Evolutionary conservation across 768 basidiomycete species (phyloP).

Genomic region (Flagelloscypha sp.): DNA sequence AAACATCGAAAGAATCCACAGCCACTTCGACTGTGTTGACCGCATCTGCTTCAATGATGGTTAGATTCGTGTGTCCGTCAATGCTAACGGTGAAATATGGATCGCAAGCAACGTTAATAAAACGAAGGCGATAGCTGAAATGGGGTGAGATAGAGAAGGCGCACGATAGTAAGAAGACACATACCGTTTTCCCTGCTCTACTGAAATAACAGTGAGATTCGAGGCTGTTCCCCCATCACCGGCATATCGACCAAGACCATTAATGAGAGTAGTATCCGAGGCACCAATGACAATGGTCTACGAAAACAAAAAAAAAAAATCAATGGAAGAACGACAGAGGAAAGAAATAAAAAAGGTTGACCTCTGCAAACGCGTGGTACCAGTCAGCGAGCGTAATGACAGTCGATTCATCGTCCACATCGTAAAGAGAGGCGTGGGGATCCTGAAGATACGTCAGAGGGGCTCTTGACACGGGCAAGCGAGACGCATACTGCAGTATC

Average conservation of each 20-base stretch:
- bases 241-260: constrained; percentile 22
- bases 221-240: constrained; percentile 18
- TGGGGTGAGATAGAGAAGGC: too few species aligned
- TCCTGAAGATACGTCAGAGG: constrained; percentile 34
- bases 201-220: constrained; percentile 24
- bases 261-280: constrained; percentile 21
- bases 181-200: constrained; percentile 19
- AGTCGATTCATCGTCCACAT: constrained; percentile 37
- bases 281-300: constrained; percentile 7
- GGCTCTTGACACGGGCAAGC: too few species aligned
- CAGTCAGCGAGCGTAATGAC: constrained; percentile 38
- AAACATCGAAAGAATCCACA: constrained; percentile 24
- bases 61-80: constrained; percentile 19
- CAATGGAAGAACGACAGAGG: too few species aligned
- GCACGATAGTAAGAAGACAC: constrained; percentile 4
- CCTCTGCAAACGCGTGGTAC: constrained; percentile 19
- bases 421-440: constrained; percentile 31
- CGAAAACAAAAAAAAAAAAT: not conserved
- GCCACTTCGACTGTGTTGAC: constrained; percentile 17
- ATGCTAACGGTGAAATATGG: constrained; percentile 19
- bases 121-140: constrained; percentile 29
- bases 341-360: too few species aligned
- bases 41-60: constrained; percentile 29
- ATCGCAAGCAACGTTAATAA: constrained; percentile 28
- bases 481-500: too few species aligned